These are phyloP conservation scores for Tuber aestivum DNA, from an alignment of 495 filamentous ascomycete species.

Conservation along the genomic window DNA sequence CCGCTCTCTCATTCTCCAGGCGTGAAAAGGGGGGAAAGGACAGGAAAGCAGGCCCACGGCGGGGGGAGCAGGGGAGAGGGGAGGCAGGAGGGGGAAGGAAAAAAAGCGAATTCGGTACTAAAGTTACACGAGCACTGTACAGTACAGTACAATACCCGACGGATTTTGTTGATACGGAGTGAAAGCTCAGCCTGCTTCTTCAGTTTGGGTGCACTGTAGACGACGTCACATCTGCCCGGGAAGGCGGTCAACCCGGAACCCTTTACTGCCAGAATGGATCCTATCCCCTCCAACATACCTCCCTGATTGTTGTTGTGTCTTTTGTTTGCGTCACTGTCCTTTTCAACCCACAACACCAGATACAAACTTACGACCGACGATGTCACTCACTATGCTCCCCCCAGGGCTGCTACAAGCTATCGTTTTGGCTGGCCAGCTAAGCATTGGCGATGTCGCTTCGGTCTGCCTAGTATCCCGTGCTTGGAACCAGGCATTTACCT, in stretches of 20 bases:
- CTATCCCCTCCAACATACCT: neutral
- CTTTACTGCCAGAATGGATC: neutral
- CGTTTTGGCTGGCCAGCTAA: slow-evolving; percentile 12
- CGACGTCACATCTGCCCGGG: neutral
- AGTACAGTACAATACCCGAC: neutral
- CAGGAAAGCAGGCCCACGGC: neutral
- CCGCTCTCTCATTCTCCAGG: neutral
- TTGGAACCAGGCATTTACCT: slow-evolving; percentile 17
- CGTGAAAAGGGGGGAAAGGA: neutral
- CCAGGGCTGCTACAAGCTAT: slow-evolving; percentile 11
- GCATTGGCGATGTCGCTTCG: slow-evolving; percentile 23
- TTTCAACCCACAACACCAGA: neutral
- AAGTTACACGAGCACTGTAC: too few relatives aligned
- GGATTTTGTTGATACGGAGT: neutral
- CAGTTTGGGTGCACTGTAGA: neutral
- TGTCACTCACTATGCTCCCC: slow-evolving; percentile 20
- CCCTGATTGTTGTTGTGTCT: neutral
- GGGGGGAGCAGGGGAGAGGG: neutral
- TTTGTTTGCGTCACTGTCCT: neutral
- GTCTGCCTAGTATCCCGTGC: slow-evolving; percentile 18
- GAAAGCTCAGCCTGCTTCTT: neutral
- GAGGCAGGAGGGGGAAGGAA: neutral
- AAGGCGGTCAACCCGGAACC: neutral
- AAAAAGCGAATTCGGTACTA: neutral
- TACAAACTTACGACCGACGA: slow-evolving; percentile 7